Conservation (phyloP, 202 grass and related monocot species). For the Schoenoplectus triqueter region DNA sequence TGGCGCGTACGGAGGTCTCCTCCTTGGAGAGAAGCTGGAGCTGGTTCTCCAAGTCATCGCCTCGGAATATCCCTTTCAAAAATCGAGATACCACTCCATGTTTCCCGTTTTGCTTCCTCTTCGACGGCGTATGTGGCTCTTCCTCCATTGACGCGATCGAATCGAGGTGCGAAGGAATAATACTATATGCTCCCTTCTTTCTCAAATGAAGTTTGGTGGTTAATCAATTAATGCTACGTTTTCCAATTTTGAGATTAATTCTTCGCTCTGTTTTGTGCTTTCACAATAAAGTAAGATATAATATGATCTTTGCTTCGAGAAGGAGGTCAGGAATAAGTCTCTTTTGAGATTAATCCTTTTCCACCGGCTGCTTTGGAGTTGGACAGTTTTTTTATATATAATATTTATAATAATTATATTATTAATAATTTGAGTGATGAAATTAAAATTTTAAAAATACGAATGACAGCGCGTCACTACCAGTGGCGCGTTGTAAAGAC, state of each 20-base stretch:
- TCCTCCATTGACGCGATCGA: not conserved
- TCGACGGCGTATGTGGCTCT: conserved; percentile 1
- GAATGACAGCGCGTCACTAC: no score
- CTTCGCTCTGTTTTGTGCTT: not conserved
- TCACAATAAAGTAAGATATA: not conserved
- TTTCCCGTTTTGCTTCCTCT: not conserved
- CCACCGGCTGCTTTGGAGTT: no score
- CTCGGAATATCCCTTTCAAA: conserved; percentile 71
- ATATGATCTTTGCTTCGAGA: conserved; percentile 4
- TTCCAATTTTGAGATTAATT: not conserved
- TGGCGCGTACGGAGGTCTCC: conserved; percentile 68
- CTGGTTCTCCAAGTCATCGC: conserved; percentile 79
- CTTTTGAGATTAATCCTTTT: not conserved
- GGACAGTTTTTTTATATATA: no score
- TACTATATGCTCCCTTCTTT: not conserved
- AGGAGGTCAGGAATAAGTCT: conserved; percentile 1
- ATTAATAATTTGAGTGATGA: no score
- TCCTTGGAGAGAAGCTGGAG: conserved; percentile 81
- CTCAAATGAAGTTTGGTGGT: not conserved
- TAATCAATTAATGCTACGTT: not conserved
- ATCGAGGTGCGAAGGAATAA: conserved; percentile 3
- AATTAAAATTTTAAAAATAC: no score
- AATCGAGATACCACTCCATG: conserved; percentile 43
- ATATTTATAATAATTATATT: no score
- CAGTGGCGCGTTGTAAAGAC: no score